phyloP scores from a whole-genome alignment of 2,329 filamentous ascomycete species.

The Cladosporium velox region DNA sequence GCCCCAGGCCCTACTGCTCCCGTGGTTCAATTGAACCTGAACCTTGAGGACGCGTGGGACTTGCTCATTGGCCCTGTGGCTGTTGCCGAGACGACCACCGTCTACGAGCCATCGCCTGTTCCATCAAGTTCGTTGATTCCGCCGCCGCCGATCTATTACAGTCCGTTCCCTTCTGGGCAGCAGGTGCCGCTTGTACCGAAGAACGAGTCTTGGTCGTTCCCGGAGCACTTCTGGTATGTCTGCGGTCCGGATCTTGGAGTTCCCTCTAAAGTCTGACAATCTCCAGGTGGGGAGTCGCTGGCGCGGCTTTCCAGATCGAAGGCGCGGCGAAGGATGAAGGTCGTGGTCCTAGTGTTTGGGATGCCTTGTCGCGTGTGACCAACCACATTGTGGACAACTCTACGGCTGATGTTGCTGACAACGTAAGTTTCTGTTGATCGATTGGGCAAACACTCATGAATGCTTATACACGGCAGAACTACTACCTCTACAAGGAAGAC shows the following conservation, averaged over 20 bases:
- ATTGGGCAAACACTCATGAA: constrained; percentile 35
- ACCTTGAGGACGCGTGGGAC: constrained; percentile 37
- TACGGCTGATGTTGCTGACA: constrained; percentile 49
- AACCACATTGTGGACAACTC: constrained; percentile 36
- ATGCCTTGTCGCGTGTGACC: constrained; percentile 42
- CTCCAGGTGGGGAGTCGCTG: constrained; percentile 37
- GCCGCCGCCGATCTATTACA: constrained; percentile 53
- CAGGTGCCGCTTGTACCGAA: constrained; percentile 35
- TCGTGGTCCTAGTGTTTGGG: constrained; percentile 29
- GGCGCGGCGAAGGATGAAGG: constrained; percentile 37
- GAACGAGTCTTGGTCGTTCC: constrained; percentile 38
- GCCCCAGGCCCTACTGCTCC: constrained; percentile 1
- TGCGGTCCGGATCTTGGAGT: no score
- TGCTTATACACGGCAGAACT: constrained; percentile 36
- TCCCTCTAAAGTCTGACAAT: no score
- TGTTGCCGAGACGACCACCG: constrained; percentile 28
- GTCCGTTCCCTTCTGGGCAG: constrained; percentile 37
- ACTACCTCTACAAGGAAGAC: constrained; percentile 48
- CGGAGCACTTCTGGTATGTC: constrained; percentile 31
- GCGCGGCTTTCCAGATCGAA: constrained; percentile 39
- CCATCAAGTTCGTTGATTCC: constrained; percentile 57
- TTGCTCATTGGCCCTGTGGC: constrained; percentile 35
- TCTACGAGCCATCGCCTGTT: constrained; percentile 40
- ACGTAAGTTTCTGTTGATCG: constrained; percentile 49
- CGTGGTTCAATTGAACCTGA: constrained; percentile 24